Evolutionary conservation across 2,329 filamentous ascomycete genomes (phyloP).

Genomic region (Calonectria ilicicola): DNA sequence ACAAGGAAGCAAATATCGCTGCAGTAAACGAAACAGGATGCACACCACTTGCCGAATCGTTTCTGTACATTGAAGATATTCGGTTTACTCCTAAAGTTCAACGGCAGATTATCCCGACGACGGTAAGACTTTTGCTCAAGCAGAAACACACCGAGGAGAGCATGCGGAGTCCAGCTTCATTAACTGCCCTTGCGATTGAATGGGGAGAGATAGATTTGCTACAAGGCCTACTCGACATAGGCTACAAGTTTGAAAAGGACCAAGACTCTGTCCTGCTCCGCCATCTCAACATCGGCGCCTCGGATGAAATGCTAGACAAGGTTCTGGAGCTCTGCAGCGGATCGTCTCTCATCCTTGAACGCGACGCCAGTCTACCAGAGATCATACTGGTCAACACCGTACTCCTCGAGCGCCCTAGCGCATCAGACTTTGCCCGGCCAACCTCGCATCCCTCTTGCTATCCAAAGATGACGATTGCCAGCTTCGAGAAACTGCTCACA

Average conservation of each 20-base stretch:
- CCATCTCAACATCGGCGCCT: constrained; percentile 42
- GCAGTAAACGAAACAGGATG: constrained; percentile 30
- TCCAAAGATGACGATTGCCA: constrained; percentile 21
- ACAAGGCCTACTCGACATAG: constrained; percentile 30
- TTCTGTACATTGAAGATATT: constrained; percentile 34
- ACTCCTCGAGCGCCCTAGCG: neutral
- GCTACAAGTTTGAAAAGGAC: constrained; percentile 4
- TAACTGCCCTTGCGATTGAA: constrained; percentile 34
- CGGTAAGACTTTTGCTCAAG: constrained; percentile 34
- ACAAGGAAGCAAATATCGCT: constrained; percentile 42
- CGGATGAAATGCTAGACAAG: constrained; percentile 32
- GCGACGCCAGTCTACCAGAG: constrained; percentile 43
- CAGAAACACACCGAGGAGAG: constrained; percentile 14
- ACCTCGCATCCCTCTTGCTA: constrained; percentile 41
- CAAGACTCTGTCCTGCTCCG: constrained; percentile 6
- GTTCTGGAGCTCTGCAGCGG: constrained; percentile 39
- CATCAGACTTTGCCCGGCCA: neutral
- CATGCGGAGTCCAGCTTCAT: constrained; percentile 9
- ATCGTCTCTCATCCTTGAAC: constrained; percentile 21
- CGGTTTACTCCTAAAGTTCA: neutral
- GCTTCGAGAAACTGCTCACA: constrained; percentile 39
- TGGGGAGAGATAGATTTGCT: constrained; percentile 45
- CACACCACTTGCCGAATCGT: constrained; percentile 49
- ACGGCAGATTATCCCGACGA: neutral
- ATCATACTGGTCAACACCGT: constrained; percentile 44